Conservation (phyloP, 1,139 yeast genomes). For the Arxiozyma heterogenica region DNA sequence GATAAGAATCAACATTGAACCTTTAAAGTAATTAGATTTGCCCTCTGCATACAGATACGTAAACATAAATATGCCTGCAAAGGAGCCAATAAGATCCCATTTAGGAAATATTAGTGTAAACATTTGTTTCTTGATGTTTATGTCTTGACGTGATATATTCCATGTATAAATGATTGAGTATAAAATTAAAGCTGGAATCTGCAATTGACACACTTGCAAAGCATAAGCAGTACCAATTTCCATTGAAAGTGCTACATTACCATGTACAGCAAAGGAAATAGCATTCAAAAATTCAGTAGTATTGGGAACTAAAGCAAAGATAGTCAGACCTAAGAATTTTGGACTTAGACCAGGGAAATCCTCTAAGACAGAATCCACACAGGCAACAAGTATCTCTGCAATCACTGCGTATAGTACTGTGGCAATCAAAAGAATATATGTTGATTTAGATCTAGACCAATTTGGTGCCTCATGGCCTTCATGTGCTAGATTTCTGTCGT, state of each 20-base stretch:
- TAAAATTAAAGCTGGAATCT: constrained; percentile 82
- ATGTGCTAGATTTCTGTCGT: neutral
- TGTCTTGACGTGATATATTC: constrained; percentile 30
- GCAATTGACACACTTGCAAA: constrained; percentile 88
- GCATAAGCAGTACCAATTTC: constrained; percentile 98
- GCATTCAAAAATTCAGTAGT: constrained; percentile 96
- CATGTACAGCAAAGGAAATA: constrained; percentile 90
- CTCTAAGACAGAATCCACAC: constrained; percentile 80
- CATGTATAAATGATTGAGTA: constrained; percentile 47
- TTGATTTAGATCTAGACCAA: constrained; percentile 83
- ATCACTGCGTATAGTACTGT: constrained; percentile 83
- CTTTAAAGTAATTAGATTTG: constrained; percentile 90
- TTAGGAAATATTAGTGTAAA: constrained; percentile 85
- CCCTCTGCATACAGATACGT: constrained; percentile 96
- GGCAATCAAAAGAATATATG: constrained; percentile 75
- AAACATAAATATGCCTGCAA: constrained; percentile 79
- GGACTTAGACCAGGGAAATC: constrained; percentile 68
- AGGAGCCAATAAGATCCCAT: constrained; percentile 88
- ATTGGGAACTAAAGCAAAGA: constrained; percentile 92
- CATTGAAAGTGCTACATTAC: constrained; percentile 92
- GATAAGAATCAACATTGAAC: constrained; percentile 74
- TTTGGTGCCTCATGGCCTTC: constrained; percentile 92
- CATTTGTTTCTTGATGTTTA: constrained; percentile 39
- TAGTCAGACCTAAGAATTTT: constrained; percentile 83
- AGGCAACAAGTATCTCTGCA: constrained; percentile 90